These are phyloP conservation scores for Lasiosphaeris hirsuta DNA, from an alignment of 495 filamentous ascomycete genomes.

Conservation along the genomic window DNA sequence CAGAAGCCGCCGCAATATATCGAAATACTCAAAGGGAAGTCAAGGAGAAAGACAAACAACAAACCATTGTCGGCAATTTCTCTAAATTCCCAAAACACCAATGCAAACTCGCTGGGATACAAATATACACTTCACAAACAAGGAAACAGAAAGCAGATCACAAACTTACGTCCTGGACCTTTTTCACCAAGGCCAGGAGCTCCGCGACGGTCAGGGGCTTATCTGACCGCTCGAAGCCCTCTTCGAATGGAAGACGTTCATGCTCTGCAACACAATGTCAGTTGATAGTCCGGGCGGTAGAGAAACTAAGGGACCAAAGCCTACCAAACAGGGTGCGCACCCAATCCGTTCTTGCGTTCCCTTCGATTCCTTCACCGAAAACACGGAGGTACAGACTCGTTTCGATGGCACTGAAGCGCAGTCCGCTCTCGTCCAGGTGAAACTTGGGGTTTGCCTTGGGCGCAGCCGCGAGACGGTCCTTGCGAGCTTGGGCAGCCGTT, in stretches of 20 bases:
- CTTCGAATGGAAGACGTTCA: conserved; percentile 30
- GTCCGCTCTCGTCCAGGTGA: conserved; percentile 16
- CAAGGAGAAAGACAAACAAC: too few relatives aligned
- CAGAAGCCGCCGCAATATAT: too few relatives aligned
- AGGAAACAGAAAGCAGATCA: too few relatives aligned
- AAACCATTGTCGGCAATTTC: too few relatives aligned
- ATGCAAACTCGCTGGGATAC: neutral
- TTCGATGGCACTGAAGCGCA: conserved; percentile 25
- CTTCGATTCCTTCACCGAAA: conserved; percentile 24
- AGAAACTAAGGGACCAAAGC: too few relatives aligned
- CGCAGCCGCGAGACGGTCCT: conserved; percentile 17
- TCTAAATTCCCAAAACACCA: too few relatives aligned
- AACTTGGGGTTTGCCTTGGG: conserved; percentile 24
- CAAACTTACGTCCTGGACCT: conserved; percentile 16
- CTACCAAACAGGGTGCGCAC: conserved; percentile 27
- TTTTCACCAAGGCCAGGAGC: conserved; percentile 20
- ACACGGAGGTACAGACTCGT: conserved; percentile 28
- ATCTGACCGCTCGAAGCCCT: conserved; percentile 24
- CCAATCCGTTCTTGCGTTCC: conserved; percentile 25
- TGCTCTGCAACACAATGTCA: too few relatives aligned
- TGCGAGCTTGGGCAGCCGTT: conserved; percentile 24
- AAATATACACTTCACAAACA: too few relatives aligned
- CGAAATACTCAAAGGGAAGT: too few relatives aligned
- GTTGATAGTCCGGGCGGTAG: too few relatives aligned
- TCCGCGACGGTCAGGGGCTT: conserved; percentile 19